Evolutionary conservation across 305 asterid species (phyloP), one percentile per base, ranked within the genome.

Genomic region (Fraxinus platypoda): DNA sequence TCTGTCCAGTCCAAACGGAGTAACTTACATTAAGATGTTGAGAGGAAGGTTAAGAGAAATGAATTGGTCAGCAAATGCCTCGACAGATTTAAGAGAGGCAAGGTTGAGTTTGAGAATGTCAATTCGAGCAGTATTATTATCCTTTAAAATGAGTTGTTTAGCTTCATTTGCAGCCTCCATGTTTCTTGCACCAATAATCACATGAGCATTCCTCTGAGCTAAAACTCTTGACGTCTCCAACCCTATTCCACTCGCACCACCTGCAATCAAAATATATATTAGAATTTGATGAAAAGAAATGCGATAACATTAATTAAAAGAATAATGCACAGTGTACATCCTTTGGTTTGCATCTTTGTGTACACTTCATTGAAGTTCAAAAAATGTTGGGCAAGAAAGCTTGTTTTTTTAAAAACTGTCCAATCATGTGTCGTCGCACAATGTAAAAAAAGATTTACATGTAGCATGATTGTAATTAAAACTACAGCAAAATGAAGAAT

Each of bases 161-260:
- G 97, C 96, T 81, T 90, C 91, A 38, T 90, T 88, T 46, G 97
- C 97, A 79, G 92, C 93, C 13, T 91, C 93, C 31, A 87, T 74
- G 82, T 94, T 91, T 78, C 98, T 88, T 52, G 96, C 97, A 25
- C 88, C 98, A n/a, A 94, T 89, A 15, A 94, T 54, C 8, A 93
- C 93, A 74, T 88, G 97, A 11, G 91, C 96, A 31, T 90, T 90
- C 84, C 97, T 88, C 30, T 86, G 79, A 1, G 98, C 95, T 72
- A 95, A 74, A 35, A 94, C 96, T 84, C 97, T 81, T 71, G 92
- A 89, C 2, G 99, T 95, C 87, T 95, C 99, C 77, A 91, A 74
- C 13, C 99, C 97, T 30, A 95, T 92, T 64, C 99, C 99, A 74
- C 93, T 90, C 64, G 96, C 97, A 77, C 96, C 99, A n/a, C 98